Evolutionary conservation across 192 early-diverging fungal species (phyloP).

Genomic region (Entomortierella beljakovae): DNA sequence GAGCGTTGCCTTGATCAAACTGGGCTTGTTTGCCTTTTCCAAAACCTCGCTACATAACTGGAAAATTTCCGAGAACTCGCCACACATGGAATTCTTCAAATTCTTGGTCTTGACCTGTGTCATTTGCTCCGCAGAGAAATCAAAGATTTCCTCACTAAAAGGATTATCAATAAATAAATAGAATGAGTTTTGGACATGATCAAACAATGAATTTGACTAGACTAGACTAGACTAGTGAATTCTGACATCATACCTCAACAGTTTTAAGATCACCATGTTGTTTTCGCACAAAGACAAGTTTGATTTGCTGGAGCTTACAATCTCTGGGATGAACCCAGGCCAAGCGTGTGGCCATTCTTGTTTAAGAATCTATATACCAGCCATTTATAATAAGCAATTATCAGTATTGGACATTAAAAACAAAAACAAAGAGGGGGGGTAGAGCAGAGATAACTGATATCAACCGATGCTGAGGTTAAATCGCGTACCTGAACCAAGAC

Average conservation of each 20-base stretch:
- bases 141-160: conserved; percentile 98
- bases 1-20: conserved; percentile 90
- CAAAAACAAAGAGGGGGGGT: background rate
- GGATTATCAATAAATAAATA: background rate
- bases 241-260: conserved; percentile 76
- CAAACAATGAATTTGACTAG: background rate
- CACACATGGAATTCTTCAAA: conserved; percentile 93
- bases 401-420: too few species aligned
- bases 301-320: conserved; percentile 91
- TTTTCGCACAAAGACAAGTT: conserved; percentile 98
- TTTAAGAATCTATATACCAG: conserved; percentile 84
- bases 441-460: background rate
- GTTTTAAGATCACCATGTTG: conserved; percentile 98
- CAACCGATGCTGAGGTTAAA: background rate
- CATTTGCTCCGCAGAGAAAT: conserved; percentile 98
- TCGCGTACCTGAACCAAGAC: conserved; percentile 90
- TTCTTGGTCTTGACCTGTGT: conserved; percentile 94
- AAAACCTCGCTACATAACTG: conserved; percentile 94
- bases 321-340: conserved; percentile 98
- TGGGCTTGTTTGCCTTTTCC: conserved; percentile 89
- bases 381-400: background rate
- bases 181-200: background rate
- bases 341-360: conserved; percentile 99
- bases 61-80: conserved; percentile 95
- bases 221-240: background rate